Base-by-base conservation (phyloP, 768 basidiomycete species). In the Lentinula lateritia region DNA sequence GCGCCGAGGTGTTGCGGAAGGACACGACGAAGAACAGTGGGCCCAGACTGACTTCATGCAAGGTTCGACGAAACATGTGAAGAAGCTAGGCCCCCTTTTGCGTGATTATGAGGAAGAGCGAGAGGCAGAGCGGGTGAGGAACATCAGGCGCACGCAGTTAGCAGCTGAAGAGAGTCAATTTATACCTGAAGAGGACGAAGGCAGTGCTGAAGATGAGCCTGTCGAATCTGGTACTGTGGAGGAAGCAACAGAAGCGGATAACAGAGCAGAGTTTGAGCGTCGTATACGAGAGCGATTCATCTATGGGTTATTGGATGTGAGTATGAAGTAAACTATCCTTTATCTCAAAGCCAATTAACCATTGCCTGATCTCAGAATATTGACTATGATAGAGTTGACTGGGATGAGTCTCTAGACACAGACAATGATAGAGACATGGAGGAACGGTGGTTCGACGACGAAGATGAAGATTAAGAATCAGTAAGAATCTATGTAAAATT, bases 71-170 rank as follows among this genome's bases (percentile, higher is more conserved):
- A 82, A 83, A 64, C 82, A 86, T 62, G 81, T 93, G 10, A 90
- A 90, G 41, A 90, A 89, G 64, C 72, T 92, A 16, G 91, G 84
- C 1, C 70, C 69, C 5, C 74, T 94, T 8, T 73, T 94, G 8
- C 85, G 82, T 3, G 84, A 78, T 6, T 92, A 90, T 67, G 91
- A 92, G 66, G 91, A 90, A 66, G 91, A 91, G 69, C 79, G 92
- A 62, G 86, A 85, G 69, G 84, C 82, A 0, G 86, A 91, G 67
- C 78, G 86, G 28, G 72, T 83, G 18, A 76, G 86, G 58, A 67
- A 64, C 16, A 62, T 82, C 18, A 77, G 84, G 62, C 76, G 80
- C 43, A 73, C 75, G 46, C 70, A 75, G 54, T 75, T 71, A 46
- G 65, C 64, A 8, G 69, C 65, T 32, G 70, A 73, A 42, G 35